These are phyloP conservation scores for Vararia minispora DNA, from an alignment of 768 basidiomycete genomes.

Conservation along the genomic window DNA sequence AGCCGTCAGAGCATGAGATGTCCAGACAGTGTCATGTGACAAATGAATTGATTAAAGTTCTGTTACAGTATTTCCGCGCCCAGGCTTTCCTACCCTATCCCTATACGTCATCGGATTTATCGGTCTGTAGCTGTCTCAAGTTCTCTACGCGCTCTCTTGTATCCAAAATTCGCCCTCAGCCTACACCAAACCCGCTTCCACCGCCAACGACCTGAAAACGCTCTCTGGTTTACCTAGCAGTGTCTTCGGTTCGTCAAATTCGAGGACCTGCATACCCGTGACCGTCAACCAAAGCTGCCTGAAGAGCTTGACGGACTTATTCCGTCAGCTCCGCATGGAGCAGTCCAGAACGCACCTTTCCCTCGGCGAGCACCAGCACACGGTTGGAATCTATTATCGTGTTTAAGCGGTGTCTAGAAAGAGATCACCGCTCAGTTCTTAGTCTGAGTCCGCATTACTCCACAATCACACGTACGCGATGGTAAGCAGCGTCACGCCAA, in stretches of 20 bases:
- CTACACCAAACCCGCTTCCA: slow-evolving; percentile 45
- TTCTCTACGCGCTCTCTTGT: slow-evolving; percentile 9
- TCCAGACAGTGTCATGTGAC: too few relatives aligned
- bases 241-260: slow-evolving; percentile 61
- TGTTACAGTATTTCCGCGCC: too few relatives aligned
- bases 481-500: slow-evolving; percentile 72
- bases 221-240: slow-evolving; percentile 49
- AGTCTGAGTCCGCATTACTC: too few relatives aligned
- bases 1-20: too few relatives aligned
- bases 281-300: slow-evolving; percentile 3
- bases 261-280: slow-evolving; percentile 39
- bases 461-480: slow-evolving; percentile 53
- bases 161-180: slow-evolving; percentile 6
- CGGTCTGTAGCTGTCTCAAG: neutral
- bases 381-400: slow-evolving; percentile 77
- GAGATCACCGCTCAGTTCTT: too few relatives aligned
- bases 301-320: neutral
- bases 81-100: neutral
- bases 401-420: slow-evolving; percentile 59
- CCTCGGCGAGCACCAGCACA: slow-evolving; percentile 73
- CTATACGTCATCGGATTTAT: neutral
- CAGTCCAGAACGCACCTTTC: slow-evolving; percentile 33
- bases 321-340: neutral
- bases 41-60: too few relatives aligned
- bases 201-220: slow-evolving; percentile 51